Base-by-base conservation (phyloP, 768 basidiomycete genomes). In the Fomitopsis serialis region DNA sequence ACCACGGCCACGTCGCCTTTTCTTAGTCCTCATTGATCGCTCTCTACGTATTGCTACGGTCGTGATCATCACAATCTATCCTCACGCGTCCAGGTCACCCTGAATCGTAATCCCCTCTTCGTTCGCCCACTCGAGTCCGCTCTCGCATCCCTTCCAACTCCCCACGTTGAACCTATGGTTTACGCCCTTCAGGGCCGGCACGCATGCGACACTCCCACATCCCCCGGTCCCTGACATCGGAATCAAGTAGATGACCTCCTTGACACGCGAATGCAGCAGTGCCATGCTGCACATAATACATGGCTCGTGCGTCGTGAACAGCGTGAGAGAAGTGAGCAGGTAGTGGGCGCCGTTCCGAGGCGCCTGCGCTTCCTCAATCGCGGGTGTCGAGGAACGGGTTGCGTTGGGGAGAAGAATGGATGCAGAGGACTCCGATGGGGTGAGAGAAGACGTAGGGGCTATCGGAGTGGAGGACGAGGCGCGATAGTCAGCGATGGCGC, bases 271-370 rank as follows among this genome's bases (percentile, higher is more conserved):
- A 69, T 99, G 97, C 6, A 97, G 72, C 21, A 98, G 72, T 2
- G 94, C 92, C 97, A 99, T 99, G 61, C 85, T 82, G 68, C 97
- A 99, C 92, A 98, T 93, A 53, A 99, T 79, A 61, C 97, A 99
- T 0, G 97, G 97, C 61, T 99, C 97, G 69, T 99, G 96, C 10
- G 92, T 92, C 50, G 84, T 81, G 73, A 98, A 98, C 23, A 98
- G 74, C 1, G 85, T 82, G 17, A 84, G 78, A 2, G 84, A 83
- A 0, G 93, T 98, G 23, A 98, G 77, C 42, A 98, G 84, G 69
- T 99, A 99, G 63, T 89, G 86, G 1, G 84, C 72, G 13, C 90
- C 87, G 59, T 90, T 92, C 21, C 50, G 54, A 4, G 35, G 42
- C 6, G 19, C 37, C 5, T 32, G 29, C 29, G 11, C 29, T 11